Base-by-base conservation (phyloP, 495 filamentous ascomycete genomes). In the Daldinia grandis region DNA sequence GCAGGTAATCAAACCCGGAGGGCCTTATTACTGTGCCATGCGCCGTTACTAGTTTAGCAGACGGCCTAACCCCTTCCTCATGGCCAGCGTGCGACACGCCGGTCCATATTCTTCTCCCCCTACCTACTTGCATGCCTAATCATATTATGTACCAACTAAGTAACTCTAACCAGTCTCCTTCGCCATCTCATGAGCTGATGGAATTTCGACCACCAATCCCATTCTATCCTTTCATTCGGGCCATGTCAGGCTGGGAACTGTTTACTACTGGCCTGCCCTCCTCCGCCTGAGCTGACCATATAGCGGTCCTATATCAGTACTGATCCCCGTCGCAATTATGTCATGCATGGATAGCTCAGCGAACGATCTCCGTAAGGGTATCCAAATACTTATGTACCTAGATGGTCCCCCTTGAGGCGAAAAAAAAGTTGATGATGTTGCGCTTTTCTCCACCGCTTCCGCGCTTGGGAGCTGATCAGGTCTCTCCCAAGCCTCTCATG, bases 241-340 rank as follows among this genome's bases (percentile, higher is more conserved):
- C 67, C 58, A 65, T 66, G 71, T 58, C 67, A 74, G 62, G 66
- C 66, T 74, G 71, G 62, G 58, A 17, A 35, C 51, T 60, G 35
- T 70, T 44, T 51, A 51, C 51, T 64, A 71, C 62, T 66, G 71
- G 55, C 58, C 44, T 54, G 38, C 47, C 58, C 37, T 35, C 60
- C 15, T 51, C 58, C 54, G 51, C 62, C 53, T 56, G 62, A 64
- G 58, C 67, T 63, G 55, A 51, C 71, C 67, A 67, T 59, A 66
- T 66, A 69, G 51, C 37, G 66, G 47, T 58, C 58, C 58, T 59
- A 44, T 64, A 62, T 70, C 59, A 61, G 58, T 67, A 47, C 44
- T 63, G 59, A 74, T 66, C 71, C 71, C 67, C 66, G 71, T 70
- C 44, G 71, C 66, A 74, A 74, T 74, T 74, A 70, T 74, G 71